phyloP scores from a whole-genome alignment of 2,329 filamentous ascomycete genomes.

The Aspergillus caelatus region DNA sequence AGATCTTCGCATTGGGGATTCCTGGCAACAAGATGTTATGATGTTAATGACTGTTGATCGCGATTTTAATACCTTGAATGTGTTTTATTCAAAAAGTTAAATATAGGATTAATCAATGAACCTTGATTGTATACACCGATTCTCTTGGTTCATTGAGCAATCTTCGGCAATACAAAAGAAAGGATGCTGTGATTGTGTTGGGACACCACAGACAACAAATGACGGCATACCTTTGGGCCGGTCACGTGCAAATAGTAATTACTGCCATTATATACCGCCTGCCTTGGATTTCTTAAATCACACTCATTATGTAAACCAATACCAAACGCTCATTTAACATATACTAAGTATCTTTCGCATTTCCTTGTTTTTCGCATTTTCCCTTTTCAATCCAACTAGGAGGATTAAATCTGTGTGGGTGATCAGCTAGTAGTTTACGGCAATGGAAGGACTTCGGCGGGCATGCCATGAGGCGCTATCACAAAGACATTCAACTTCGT shows the following conservation, averaged over 20 bases:
- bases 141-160: no score
- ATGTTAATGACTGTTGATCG: neutral
- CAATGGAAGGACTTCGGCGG: slow-evolving; percentile 32
- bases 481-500: slow-evolving; percentile 9
- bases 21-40: neutral
- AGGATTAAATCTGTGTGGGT: neutral
- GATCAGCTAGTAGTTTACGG: neutral
- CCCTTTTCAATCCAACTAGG: neutral
- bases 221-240: no score
- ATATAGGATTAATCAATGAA: no score
- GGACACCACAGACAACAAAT: no score
- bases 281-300: neutral
- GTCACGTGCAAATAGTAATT: no score
- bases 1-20: no score
- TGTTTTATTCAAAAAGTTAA: neutral
- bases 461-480: slow-evolving; percentile 29
- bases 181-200: no score
- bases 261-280: neutral
- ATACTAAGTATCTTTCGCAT: neutral
- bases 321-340: neutral
- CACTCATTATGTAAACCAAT: neutral
- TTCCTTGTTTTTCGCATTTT: neutral
- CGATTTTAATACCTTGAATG: neutral
- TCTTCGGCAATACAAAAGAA: no score
- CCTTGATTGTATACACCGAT: no score